Base-by-base conservation (phyloP, 1,284 basidiomycete species). In the Sanguinoderma infundibulare region DNA sequence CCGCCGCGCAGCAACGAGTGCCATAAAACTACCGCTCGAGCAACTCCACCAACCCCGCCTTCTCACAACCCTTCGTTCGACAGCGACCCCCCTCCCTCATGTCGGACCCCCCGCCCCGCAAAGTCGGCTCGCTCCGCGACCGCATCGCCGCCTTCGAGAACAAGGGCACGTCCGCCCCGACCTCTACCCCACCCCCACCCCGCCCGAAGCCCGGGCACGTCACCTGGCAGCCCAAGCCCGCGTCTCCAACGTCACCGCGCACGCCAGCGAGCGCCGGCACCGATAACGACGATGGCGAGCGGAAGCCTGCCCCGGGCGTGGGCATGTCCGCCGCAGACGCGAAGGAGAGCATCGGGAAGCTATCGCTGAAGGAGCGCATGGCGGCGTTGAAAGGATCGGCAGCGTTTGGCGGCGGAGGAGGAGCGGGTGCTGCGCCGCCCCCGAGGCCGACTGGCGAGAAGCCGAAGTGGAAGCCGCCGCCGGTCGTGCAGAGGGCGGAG, bases 361-460 rank as follows among this genome's bases (percentile, higher is more conserved):
- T 86, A 4, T 92, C 91, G 62, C 77, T 98, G 66, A 95, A 90
- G 77, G 95, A 96, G 67, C 87, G 95, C 46, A 97, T 98, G 94
- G 94, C 94, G 28, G 93, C 94, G 2, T 79, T 97, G 36, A 90
- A 94, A 71, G 92, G 91, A 5, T 84, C 80, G 52, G 89, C 90
- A 22, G 91, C 82, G 10, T 95, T 95, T 71, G 91, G 91, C 22
- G 83, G 78, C 0, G 78, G 71, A n/a, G 66, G 69, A 5, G 61
- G 73, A 32, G 77, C 82, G 3, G 60, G 73, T 32, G 77, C 82
- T 3, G 77, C 80, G 53, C 72, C 83, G 3, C 82, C 87, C 9
- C 83, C 90, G 1, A 85, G 87, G 53, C 90, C 91, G 15, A 75
- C 77, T 7, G 71, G 80, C 24, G 90, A 90, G 66, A 91, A 87